phyloP scores from a whole-genome alignment of 371 early-diverging fungal species.

The Mucor piriformis region DNA sequence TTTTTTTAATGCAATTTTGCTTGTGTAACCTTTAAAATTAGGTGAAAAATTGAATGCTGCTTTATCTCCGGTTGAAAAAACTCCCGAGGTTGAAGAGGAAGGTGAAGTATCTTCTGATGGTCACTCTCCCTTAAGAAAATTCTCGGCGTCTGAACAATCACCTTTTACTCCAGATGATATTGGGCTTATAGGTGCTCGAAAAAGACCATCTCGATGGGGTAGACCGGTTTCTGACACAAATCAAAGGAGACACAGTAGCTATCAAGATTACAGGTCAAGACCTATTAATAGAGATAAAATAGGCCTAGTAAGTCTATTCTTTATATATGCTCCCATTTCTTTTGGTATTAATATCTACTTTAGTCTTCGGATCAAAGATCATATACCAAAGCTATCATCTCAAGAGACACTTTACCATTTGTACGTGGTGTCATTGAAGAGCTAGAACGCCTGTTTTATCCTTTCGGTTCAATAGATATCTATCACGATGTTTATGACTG shows the following conservation, averaged over 20 bases:
- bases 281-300: background rate
- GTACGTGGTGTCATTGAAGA: conserved; percentile 51
- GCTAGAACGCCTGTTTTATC: conserved; percentile 30
- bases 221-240: background rate
- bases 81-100: background rate
- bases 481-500: conserved; percentile 57
- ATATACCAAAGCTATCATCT: conserved; percentile 39
- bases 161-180: background rate
- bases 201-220: background rate
- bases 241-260: background rate
- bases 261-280: background rate
- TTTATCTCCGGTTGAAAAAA: conserved; percentile 7
- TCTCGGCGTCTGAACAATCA: too few relatives aligned
- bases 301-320: too few relatives aligned
- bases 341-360: too few relatives aligned
- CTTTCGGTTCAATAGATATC: conserved; percentile 38
- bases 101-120: background rate
- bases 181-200: background rate
- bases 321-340: too few relatives aligned
- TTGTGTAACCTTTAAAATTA: background rate
- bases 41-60: conserved; percentile 2
- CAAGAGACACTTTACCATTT: conserved; percentile 54
- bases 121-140: background rate
- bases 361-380: background rate
- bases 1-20: background rate